Base-by-base conservation (phyloP, 176 grass and related monocot species). In the Themeda triandra region DNA sequence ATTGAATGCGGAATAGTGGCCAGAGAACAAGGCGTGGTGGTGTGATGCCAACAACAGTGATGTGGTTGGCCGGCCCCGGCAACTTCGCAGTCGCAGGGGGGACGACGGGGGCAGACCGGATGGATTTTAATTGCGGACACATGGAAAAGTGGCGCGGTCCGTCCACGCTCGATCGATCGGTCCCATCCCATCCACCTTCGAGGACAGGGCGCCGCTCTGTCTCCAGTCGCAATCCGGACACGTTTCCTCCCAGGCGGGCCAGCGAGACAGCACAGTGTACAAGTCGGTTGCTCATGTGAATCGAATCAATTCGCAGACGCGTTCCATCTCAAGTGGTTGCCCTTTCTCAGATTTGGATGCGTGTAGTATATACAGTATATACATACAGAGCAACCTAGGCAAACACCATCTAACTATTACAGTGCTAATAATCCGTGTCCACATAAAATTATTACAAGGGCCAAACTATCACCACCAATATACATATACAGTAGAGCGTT, bases 1-100 rank as follows among this genome's bases (percentile, higher is more conserved):
- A 92, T 88, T 88, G 75, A 94, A 97, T 91, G 82, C 11, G 89
- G 66, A 97, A 94, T 90, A 97, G 94, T 97, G 41, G 82, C 59
- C 78, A 73, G 92, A 88, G 94, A 88, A 88, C 86, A 83, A 69
- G 80, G 73, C 23, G 32, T 72, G 76, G 80, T 68, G 78, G 73
- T 77, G 84, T 84, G 87, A 88, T 92, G 84, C 87, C 53, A 53
- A 27, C 73, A 84, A 94, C 72, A 94, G 89, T 83, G 89, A 86
- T 88, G 46, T 94, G 51, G 87, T 94, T 94, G 78, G 78, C 36
- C n/a, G 18, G 17, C 32, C 19, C 33, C 28, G 17, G 30, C 10
- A 14, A 6, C n/a, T 11, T 32, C 45, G 82, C 71, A 76, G 6
- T 21, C 49, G 46, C 46, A 51, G 33, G 33, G 40, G 3, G 13